phyloP scores from a whole-genome alignment of 192 early-diverging fungal species.

The Phlyctochytrium bullatum region DNA sequence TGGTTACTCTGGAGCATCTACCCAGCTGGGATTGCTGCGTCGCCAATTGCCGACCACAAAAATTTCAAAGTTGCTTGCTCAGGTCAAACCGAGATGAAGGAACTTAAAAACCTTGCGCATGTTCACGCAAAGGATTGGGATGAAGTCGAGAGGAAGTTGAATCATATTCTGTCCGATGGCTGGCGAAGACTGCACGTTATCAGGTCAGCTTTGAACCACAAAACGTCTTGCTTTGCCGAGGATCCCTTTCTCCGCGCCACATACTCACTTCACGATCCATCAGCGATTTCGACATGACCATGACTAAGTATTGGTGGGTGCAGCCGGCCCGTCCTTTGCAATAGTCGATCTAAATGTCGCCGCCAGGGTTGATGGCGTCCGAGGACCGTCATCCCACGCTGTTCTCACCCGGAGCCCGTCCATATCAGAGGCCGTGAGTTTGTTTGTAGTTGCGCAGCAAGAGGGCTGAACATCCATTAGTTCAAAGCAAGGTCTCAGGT shows the following conservation, averaged over 20 bases:
- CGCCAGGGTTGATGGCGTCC: constrained; percentile 23
- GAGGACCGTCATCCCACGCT: constrained; percentile 45
- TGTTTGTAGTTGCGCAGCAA: background rate
- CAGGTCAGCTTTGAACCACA: too few relatives aligned
- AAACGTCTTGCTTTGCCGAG: too few relatives aligned
- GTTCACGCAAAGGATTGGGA: constrained; percentile 34
- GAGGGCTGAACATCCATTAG: constrained; percentile 14
- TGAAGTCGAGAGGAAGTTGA: constrained; percentile 40
- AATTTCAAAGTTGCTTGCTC: too few relatives aligned
- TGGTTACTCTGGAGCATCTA: too few relatives aligned
- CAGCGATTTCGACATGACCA: constrained; percentile 74
- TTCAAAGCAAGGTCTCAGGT: constrained; percentile 43
- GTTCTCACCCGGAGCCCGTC: constrained; percentile 34
- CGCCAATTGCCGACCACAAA: too few relatives aligned
- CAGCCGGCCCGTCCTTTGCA: background rate
- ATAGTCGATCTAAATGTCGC: background rate
- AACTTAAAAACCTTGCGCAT: too few relatives aligned
- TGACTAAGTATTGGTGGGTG: constrained; percentile 48
- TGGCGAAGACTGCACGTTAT: constrained; percentile 51
- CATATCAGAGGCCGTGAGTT: constrained; percentile 17
- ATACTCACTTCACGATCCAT: too few relatives aligned
- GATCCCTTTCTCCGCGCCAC: too few relatives aligned
- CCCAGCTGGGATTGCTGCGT: too few relatives aligned
- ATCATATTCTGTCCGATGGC: constrained; percentile 50
- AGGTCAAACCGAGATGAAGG: too few relatives aligned